A percentile compares a stretch with the other conserved stretches of the same genome.
Conservation (phyloP, 768 basidiomycete species). For the Auriscalpium microsporum region DNA sequence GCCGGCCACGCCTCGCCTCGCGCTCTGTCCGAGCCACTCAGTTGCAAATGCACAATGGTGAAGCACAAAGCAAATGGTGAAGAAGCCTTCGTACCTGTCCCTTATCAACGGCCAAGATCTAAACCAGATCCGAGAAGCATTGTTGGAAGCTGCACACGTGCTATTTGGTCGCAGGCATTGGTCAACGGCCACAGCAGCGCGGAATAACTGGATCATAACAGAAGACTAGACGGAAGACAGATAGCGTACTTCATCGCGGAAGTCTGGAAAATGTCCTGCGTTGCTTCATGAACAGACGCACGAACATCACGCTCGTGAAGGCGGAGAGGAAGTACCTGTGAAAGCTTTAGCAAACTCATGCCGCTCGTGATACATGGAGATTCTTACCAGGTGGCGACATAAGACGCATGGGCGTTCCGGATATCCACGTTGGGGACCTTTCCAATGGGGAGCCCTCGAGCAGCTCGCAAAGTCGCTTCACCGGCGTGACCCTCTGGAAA, state of each 20-base stretch:
- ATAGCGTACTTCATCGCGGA: constrained; percentile 36
- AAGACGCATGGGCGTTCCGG: constrained; percentile 89
- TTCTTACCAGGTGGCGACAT: constrained; percentile 87
- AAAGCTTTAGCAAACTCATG: background rate
- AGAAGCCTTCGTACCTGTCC: no score
- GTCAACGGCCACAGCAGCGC: no score
- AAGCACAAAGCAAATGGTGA: no score
- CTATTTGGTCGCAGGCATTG: no score
- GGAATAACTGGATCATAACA: no score
- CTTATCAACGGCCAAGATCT: no score
- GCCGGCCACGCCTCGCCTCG: no score
- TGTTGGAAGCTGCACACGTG: no score
- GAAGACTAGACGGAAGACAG: no score
- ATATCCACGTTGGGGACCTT: constrained; percentile 77
- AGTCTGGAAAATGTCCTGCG: constrained; percentile 40
- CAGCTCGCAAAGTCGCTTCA: constrained; percentile 49
- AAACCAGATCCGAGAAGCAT: no score
- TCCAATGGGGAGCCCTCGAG: constrained; percentile 79
- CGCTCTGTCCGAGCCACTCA: no score
- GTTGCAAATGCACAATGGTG: no score
- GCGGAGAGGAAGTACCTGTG: constrained; percentile 83
- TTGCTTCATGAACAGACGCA: constrained; percentile 53
- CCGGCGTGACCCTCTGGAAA: constrained; percentile 75
- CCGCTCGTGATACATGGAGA: background rate
- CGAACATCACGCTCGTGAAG: constrained; percentile 79